These are phyloP conservation scores for Mycena citricolor DNA, from an alignment of 1,284 basidiomycete species.

Conservation along the genomic window DNA sequence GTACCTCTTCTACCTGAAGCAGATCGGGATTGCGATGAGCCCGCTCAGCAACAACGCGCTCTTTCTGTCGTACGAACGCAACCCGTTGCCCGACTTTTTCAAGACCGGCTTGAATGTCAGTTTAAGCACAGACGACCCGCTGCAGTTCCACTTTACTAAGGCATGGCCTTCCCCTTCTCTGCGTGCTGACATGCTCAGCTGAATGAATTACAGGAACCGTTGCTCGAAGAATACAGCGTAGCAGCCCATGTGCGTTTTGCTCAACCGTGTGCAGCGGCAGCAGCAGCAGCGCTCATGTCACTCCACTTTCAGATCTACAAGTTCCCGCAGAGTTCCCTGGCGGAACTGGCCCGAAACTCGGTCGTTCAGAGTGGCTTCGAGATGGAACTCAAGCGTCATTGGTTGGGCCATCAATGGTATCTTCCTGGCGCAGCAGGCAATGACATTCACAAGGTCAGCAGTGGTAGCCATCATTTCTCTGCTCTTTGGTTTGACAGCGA, in stretches of 20 bases:
- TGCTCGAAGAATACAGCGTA: conserved; percentile 97
- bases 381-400: conserved; percentile 98
- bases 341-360: conserved; percentile 94
- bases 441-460: conserved; percentile 82
- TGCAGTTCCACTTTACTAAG: conserved; percentile 97
- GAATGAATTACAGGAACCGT: conserved; percentile 66
- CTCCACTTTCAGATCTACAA: conserved; percentile 91
- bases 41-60: conserved; percentile 97
- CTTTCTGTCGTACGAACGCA: conserved; percentile 96
- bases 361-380: conserved; percentile 98
- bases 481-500: conserved; percentile 20
- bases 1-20: conserved; percentile 94
- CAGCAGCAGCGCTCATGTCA: no score
- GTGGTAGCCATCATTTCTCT: conserved; percentile 2
- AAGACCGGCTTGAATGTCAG: conserved; percentile 95
- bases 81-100: conserved; percentile 97
- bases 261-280: background rate
- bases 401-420: conserved; percentile 92
- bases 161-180: conserved; percentile 37
- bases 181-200: background rate
- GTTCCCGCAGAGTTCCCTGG: conserved; percentile 79
- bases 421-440: conserved; percentile 86
- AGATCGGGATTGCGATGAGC: conserved; percentile 98
- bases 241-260: conserved; percentile 79
- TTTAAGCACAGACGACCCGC: conserved; percentile 93